Evolutionary conservation across 495 filamentous ascomycete species (phyloP).

Genomic region (Rusavskia elegans): DNA sequence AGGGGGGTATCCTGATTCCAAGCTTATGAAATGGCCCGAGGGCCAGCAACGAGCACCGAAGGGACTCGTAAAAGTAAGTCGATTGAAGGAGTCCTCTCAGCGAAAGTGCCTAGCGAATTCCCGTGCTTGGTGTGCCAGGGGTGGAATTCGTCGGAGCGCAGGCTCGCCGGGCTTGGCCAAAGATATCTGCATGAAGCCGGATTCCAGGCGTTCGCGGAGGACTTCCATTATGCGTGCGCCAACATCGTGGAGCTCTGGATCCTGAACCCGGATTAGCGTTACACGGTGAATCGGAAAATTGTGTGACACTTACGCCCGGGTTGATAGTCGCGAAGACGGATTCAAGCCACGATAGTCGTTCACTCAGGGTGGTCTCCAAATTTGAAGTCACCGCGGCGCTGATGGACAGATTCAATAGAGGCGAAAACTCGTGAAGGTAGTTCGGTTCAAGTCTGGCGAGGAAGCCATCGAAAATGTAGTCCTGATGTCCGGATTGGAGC

Average conservation of each 20-base stretch:
- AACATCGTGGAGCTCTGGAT: slow-evolving; percentile 59
- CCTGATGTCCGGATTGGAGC: slow-evolving; percentile 66
- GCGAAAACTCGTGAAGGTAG: slow-evolving; percentile 54
- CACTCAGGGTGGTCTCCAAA: slow-evolving; percentile 43
- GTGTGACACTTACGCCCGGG: slow-evolving; percentile 23
- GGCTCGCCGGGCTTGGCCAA: slow-evolving; percentile 43
- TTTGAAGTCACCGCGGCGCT: slow-evolving; percentile 63
- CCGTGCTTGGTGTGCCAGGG: slow-evolving; percentile 35
- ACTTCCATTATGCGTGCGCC: slow-evolving; percentile 48
- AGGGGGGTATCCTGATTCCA: not conserved
- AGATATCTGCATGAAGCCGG: slow-evolving; percentile 51
- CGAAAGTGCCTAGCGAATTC: slow-evolving; percentile 23
- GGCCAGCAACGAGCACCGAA: no score
- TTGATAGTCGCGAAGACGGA: slow-evolving; percentile 43
- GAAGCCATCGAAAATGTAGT: slow-evolving; percentile 64
- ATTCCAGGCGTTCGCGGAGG: slow-evolving; percentile 53
- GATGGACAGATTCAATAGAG: slow-evolving; percentile 68
- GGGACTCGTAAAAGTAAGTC: no score
- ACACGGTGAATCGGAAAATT: not conserved
- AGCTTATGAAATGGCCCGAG: not conserved
- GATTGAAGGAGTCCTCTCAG: not conserved
- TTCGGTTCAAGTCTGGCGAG: slow-evolving; percentile 58
- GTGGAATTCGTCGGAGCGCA: slow-evolving; percentile 44
- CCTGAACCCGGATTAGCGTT: slow-evolving; percentile 27
- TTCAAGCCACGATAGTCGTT: slow-evolving; percentile 70